Evolutionary conservation across 2,329 filamentous ascomycete genomes (phyloP).

Genomic region (Pseudovirgaria hyperparasitica): DNA sequence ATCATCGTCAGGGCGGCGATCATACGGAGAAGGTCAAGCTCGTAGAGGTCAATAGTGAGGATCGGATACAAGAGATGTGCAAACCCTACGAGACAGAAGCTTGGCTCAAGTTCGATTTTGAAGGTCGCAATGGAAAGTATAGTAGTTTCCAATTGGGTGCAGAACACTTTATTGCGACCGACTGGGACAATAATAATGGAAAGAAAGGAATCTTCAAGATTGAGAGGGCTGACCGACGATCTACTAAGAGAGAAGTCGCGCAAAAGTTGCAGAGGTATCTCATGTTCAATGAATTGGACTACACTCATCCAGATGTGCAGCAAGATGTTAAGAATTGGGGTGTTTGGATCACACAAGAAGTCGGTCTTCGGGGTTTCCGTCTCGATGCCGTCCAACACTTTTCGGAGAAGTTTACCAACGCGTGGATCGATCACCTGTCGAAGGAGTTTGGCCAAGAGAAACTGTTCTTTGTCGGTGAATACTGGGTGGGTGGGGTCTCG

Average conservation of each 20-base stretch:
- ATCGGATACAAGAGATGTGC: slow-evolving; percentile 43
- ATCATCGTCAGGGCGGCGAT: slow-evolving; percentile 60
- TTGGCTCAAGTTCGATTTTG: slow-evolving; percentile 56
- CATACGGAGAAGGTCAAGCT: slow-evolving; percentile 48
- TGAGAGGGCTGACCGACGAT: no score
- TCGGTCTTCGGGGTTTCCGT: slow-evolving; percentile 52
- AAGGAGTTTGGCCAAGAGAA: slow-evolving; percentile 35
- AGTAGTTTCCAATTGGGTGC: slow-evolving; percentile 48
- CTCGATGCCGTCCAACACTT: slow-evolving; percentile 65
- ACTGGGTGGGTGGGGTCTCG: slow-evolving; percentile 48
- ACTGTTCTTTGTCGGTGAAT: slow-evolving; percentile 58
- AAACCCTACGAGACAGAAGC: slow-evolving; percentile 50
- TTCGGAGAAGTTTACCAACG: slow-evolving; percentile 50
- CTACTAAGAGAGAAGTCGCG: no score
- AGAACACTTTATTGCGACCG: slow-evolving; percentile 55
- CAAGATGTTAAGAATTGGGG: slow-evolving; percentile 55
- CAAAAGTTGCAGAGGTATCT: no score
- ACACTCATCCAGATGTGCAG: slow-evolving; percentile 43
- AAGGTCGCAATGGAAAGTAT: slow-evolving; percentile 46
- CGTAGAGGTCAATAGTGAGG: slow-evolving; percentile 48
- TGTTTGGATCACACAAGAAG: slow-evolving; percentile 49
- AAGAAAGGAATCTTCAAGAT: slow-evolving; percentile 55
- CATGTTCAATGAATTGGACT: slow-evolving; percentile 64
- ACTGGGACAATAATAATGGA: slow-evolving; percentile 47
- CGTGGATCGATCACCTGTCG: slow-evolving; percentile 48